Percentiles rank a stretch among this genome's conserved stretches.
Evolutionary conservation across 148 eudicot species (phyloP).

Genomic region (Fagopyrum tataricum): DNA sequence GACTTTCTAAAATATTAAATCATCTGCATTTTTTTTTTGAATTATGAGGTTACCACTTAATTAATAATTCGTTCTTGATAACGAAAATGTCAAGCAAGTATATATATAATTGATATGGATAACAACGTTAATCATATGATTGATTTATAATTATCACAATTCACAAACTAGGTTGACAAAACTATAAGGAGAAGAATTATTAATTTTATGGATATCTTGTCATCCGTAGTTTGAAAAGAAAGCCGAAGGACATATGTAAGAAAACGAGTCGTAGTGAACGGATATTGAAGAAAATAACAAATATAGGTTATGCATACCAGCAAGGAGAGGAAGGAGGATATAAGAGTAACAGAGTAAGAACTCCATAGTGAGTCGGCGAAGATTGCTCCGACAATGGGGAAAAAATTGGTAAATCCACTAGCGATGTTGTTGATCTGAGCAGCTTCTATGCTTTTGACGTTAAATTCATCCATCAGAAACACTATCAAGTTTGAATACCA

Average conservation of each 20-base stretch:
- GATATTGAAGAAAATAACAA: background rate
- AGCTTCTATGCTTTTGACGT: conserved; percentile 38
- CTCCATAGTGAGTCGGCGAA: conserved; percentile 44
- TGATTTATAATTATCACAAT: no score
- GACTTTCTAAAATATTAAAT: no score
- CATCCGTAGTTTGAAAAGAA: background rate
- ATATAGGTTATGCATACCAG: conserved; percentile 22
- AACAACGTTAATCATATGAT: no score
- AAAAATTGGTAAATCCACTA: conserved; percentile 32
- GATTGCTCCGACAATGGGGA: conserved; percentile 53
- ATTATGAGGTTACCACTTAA: no score
- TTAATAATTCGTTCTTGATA: no score
- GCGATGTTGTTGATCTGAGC: conserved; percentile 42
- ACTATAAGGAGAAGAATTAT: background rate
- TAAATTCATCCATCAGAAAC: conserved; percentile 38
- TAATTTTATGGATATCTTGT: background rate
- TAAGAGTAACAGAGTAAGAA: conserved; percentile 34
- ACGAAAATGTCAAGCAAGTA: background rate
- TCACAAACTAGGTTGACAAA: background rate
- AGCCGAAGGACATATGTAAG: background rate
- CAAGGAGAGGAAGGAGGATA: conserved; percentile 33
- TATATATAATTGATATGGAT: background rate
- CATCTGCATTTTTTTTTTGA: no score
- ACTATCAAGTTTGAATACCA: conserved; percentile 41
- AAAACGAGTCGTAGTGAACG: background rate